phyloP scores from a whole-genome alignment of 2,329 filamentous ascomycete species.

The Exophiala spinifera region DNA sequence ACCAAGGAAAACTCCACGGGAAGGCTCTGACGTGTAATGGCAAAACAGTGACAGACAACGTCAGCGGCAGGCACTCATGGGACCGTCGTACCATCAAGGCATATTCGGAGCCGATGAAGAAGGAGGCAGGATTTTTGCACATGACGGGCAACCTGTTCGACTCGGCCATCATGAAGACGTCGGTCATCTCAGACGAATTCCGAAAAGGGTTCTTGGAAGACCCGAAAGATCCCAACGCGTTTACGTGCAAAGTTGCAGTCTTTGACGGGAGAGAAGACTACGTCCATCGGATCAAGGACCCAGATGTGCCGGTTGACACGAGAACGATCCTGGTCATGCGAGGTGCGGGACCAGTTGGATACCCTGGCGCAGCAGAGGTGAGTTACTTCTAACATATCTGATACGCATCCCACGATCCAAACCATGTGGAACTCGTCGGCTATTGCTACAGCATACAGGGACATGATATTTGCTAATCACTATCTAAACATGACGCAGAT shows the following conservation, averaged over 20 bases:
- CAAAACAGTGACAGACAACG: slow-evolving; percentile 45
- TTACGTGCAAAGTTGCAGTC: slow-evolving; percentile 47
- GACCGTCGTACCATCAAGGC: slow-evolving; percentile 48
- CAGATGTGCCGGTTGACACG: slow-evolving; percentile 39
- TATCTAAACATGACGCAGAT: slow-evolving; percentile 41
- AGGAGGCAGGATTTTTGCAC: slow-evolving; percentile 52
- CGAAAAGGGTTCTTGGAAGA: slow-evolving; percentile 45
- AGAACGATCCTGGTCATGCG: slow-evolving; percentile 50
- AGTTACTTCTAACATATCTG: background rate
- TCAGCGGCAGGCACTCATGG: slow-evolving; percentile 47
- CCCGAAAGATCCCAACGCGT: slow-evolving; percentile 47
- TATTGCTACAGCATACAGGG: too few relatives aligned
- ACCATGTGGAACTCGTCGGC: too few relatives aligned
- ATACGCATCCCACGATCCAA: too few relatives aligned
- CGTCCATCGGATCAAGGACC: slow-evolving; percentile 43
- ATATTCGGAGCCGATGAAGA: slow-evolving; percentile 47
- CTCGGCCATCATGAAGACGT: slow-evolving; percentile 55
- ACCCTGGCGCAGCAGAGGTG: slow-evolving; percentile 34
- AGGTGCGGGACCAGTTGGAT: slow-evolving; percentile 49
- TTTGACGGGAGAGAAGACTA: slow-evolving; percentile 54
- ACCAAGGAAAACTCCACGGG: slow-evolving; percentile 46
- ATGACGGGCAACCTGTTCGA: slow-evolving; percentile 49
- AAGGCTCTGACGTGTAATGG: slow-evolving; percentile 48
- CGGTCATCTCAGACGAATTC: slow-evolving; percentile 49
- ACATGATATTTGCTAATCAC: too few relatives aligned